Evolutionary conservation across 2,329 filamentous ascomycete genomes (phyloP), one percentile per base, ranked within the genome.

Genomic region (Lecanicillium sp.): DNA sequence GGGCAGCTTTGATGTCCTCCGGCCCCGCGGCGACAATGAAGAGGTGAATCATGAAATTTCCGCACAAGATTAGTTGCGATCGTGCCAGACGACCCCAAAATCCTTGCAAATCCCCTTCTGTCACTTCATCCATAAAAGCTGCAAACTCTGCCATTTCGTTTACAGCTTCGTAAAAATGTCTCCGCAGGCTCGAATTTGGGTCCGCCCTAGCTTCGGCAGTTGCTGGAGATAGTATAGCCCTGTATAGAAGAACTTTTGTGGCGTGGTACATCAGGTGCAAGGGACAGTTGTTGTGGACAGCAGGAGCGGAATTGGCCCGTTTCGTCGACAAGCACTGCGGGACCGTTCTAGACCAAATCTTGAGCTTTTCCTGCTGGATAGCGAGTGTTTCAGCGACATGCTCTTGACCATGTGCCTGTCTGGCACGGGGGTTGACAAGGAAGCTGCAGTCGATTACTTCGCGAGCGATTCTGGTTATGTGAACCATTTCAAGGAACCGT

Each of bases 21-120:
- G 56, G 56, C 7, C 64, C 61, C 0, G 67, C 64, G 1, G 70
- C 69, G 4, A 72, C 58, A 1, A 74, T 60, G 40, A 74, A 74
- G 0, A 74, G 61, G 50, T 72, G 72, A 21, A 74, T 70, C 40
- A 74, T 60, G 44, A 74, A 73, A 52, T 74, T 74, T 14, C 70
- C 69, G 30, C 68, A 70, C 0, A 73, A 59, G 3, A 73, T 72
- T 1, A 74, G 57, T 48, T 74, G 70, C 7, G 69, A 71, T 12
- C 71, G 65, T 17, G 56, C 59, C 50, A 26, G 66, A 12, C 69
- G 63, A 17, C 68, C 66, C 70, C 70, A 73, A 52, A 72, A 73
- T 3, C 67, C 64, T 23, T 64, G 61, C 2, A 73, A 54, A 48
- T 66, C 63, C 20, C 64, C 53, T 24, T 65, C 52, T 17, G 59